phyloP scores from a whole-genome alignment of 352 stramenopile genomes.

The Phytophthora pinifolia region DNA sequence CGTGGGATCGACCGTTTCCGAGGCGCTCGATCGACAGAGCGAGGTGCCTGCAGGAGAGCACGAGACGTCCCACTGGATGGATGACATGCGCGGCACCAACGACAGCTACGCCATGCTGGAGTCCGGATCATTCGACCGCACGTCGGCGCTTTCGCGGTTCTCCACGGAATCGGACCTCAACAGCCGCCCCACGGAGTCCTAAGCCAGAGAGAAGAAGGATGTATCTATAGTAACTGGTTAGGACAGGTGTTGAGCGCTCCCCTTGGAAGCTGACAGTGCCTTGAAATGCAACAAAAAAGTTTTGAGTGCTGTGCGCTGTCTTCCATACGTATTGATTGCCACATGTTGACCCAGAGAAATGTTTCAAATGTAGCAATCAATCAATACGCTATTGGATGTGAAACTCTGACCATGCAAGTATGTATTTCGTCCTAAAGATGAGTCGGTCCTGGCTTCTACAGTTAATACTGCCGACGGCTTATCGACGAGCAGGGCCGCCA shows the following conservation, averaged over 20 bases:
- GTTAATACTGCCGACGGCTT: conserved; percentile 17
- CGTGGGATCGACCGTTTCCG: conserved; percentile 31
- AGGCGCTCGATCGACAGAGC: conserved; percentile 28
- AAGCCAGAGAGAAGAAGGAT: conserved; percentile 23
- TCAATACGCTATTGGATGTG: too few species aligned
- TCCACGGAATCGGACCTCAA: conserved; percentile 69
- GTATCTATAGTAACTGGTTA: conserved; percentile 55
- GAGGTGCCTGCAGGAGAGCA: conserved; percentile 24
- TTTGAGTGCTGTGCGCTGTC: conserved; percentile 21
- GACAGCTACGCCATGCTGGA: conserved; percentile 87
- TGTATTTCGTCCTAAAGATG: conserved; percentile 29
- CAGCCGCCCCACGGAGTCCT: conserved; percentile 32
- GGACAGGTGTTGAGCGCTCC: conserved; percentile 14
- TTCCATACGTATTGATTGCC: too few species aligned
- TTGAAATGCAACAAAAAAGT: conserved; percentile 24
- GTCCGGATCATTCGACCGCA: conserved; percentile 68
- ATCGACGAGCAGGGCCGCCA: conserved; percentile 48
- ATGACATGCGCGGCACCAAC: conserved; percentile 78
- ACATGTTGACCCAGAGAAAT: too few species aligned
- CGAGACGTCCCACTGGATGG: conserved; percentile 69
- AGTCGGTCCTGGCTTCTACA: conserved; percentile 19
- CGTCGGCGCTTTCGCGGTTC: conserved; percentile 71
- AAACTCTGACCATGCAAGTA: conserved; percentile 20
- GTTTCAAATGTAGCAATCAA: too few species aligned
- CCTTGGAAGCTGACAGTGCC: conserved; percentile 6